Evolutionary conservation across 2,329 filamentous ascomycete species (phyloP).

Genomic region (Pleoardoris graminearum): DNA sequence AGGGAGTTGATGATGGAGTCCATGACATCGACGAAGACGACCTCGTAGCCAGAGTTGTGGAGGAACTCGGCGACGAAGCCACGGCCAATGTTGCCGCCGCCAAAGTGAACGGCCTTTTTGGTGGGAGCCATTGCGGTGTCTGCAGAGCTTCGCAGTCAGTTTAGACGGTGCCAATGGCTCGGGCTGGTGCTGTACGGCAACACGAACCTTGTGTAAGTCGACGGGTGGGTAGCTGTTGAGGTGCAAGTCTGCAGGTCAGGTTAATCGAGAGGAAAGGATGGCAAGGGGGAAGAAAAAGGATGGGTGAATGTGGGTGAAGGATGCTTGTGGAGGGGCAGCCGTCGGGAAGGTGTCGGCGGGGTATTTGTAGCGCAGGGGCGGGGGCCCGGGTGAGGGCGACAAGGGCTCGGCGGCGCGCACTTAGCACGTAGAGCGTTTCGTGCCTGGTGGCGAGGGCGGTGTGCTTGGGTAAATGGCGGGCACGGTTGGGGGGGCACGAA

Average conservation of each 20-base stretch:
- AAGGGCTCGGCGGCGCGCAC: conserved; percentile 10
- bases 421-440: conserved; percentile 1
- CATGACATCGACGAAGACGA: conserved; percentile 94
- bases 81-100: conserved; percentile 58
- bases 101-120: conserved; percentile 58
- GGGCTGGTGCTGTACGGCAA: too few species aligned
- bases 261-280: conserved; percentile 21
- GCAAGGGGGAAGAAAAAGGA: background rate
- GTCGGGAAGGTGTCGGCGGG: conserved; percentile 19
- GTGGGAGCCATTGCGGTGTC: conserved; percentile 40
- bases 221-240: conserved; percentile 7
- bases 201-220: conserved; percentile 1
- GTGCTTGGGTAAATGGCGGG: conserved; percentile 25
- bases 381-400: conserved; percentile 5
- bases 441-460: conserved; percentile 22
- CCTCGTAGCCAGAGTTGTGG: conserved; percentile 92
- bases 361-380: conserved; percentile 29
- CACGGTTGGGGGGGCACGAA: conserved; percentile 31
- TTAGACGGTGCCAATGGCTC: background rate
- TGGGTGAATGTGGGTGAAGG: background rate
- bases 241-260: conserved; percentile 9
- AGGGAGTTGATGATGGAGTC: conserved; percentile 79
- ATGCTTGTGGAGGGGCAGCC: conserved; percentile 5
- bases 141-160: conserved; percentile 2
- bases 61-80: conserved; percentile 66